phyloP scores from a whole-genome alignment of 2,329 filamentous ascomycete genomes.

The Alternaria viburni region DNA sequence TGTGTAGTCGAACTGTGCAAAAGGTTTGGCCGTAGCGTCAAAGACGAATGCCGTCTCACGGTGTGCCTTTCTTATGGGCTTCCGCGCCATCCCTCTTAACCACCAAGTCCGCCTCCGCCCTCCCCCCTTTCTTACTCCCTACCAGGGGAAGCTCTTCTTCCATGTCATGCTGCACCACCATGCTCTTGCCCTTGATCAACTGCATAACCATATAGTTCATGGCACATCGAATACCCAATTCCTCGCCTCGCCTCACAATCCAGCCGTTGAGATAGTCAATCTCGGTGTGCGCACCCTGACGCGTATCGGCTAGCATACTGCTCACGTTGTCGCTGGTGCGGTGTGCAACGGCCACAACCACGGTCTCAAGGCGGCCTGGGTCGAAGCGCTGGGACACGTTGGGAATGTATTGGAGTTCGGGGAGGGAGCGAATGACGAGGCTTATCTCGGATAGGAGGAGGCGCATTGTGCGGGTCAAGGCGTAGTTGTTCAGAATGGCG shows the following conservation, averaged over 20 bases:
- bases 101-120: constrained; percentile 2
- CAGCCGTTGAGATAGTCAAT: constrained; percentile 90
- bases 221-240: constrained; percentile 73
- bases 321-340: constrained; percentile 65
- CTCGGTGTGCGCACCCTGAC: constrained; percentile 69
- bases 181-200: constrained; percentile 74
- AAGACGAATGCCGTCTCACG: neutral
- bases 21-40: neutral
- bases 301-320: constrained; percentile 71
- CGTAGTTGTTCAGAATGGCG: constrained; percentile 70
- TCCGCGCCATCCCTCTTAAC: neutral
- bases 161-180: constrained; percentile 52
- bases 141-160: constrained; percentile 50
- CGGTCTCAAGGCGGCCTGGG: constrained; percentile 65
- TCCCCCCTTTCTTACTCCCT: constrained; percentile 9
- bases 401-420: constrained; percentile 71
- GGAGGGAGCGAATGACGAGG: constrained; percentile 72
- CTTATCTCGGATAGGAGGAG: constrained; percentile 77
- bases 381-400: constrained; percentile 66
- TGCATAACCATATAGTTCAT: constrained; percentile 76
- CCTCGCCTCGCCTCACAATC: constrained; percentile 74
- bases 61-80: neutral
- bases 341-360: constrained; percentile 62
- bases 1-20: neutral
- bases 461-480: constrained; percentile 70